These are phyloP conservation scores for Mycena pura DNA, from an alignment of 768 basidiomycete genomes.

Conservation along the genomic window DNA sequence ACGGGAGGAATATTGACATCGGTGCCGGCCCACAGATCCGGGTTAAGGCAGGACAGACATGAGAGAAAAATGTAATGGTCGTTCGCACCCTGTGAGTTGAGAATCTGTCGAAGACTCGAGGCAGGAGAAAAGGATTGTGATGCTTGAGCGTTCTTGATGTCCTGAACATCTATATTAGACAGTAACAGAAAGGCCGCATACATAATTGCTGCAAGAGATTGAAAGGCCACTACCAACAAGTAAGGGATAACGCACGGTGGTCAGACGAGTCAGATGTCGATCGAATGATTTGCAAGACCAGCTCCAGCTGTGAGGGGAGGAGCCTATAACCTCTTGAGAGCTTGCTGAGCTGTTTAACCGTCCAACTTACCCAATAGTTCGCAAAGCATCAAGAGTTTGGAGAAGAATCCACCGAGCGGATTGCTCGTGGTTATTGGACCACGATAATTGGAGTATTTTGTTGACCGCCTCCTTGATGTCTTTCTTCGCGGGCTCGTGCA, in stretches of 20 bases:
- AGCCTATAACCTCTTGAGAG: conserved; percentile 16
- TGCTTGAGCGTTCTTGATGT: conserved; percentile 34
- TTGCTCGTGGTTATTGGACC: conserved; percentile 19
- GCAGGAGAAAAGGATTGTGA: conserved; percentile 44
- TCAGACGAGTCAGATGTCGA: conserved; percentile 29
- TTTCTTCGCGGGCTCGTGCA: conserved; percentile 11
- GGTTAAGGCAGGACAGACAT: conserved; percentile 66
- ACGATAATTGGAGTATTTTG: conserved; percentile 21
- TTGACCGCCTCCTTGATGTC: conserved; percentile 23
- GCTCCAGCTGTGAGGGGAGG: conserved; percentile 30
- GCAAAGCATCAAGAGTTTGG: conserved; percentile 29
- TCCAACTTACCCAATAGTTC: conserved; percentile 8
- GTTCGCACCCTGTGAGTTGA: conserved; percentile 63
- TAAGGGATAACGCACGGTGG: conserved; percentile 28
- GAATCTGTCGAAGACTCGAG: conserved; percentile 58
- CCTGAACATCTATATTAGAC: conserved; percentile 35
- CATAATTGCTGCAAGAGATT: conserved; percentile 34
- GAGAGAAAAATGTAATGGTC: conserved; percentile 70
- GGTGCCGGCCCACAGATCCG: conserved; percentile 73
- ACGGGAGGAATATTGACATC: conserved; percentile 53
- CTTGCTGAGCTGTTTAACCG: background rate
- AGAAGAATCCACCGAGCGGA: conserved; percentile 30
- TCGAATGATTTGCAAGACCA: conserved; percentile 35
- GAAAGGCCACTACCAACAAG: background rate
- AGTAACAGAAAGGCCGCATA: conserved; percentile 47